A percentile compares a stretch with the other conserved stretches of the same genome.
phyloP scores from a whole-genome alignment of 108 stramenopile species.

The Conticribra weissflogii region DNA sequence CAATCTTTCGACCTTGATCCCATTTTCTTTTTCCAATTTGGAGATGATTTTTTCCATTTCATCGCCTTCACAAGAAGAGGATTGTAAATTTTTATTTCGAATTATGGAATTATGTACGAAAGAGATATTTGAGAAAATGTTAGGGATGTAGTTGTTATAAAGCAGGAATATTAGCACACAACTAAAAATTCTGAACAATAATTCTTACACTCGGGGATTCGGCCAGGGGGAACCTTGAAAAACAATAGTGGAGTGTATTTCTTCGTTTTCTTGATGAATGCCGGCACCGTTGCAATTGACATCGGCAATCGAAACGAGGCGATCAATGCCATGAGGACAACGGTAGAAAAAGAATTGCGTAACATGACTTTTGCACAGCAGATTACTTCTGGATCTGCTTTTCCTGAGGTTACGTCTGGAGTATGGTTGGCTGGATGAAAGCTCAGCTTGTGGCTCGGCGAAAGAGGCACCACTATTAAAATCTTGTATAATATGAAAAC shows the following conservation, averaged over 20 bases:
- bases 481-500: no score
- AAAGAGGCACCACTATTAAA: no score
- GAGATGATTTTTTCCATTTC: slow-evolving; percentile 67
- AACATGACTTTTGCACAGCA: not conserved
- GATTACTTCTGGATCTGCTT: not conserved
- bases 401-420: no score
- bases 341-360: not conserved
- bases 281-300: slow-evolving; percentile 21
- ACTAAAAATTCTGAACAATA: no score
- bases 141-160: no score
- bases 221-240: slow-evolving; percentile 70
- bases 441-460: no score
- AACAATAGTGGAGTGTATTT: slow-evolving; percentile 76
- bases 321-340: not conserved
- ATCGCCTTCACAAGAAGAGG: slow-evolving; percentile 31
- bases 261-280: slow-evolving; percentile 52
- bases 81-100: no score
- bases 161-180: no score
- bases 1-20: slow-evolving; percentile 67
- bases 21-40: slow-evolving; percentile 63
- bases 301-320: not conserved
- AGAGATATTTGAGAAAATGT: no score
- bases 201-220: slow-evolving; percentile 65
- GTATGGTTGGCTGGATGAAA: no score
- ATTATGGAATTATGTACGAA: no score